These are phyloP conservation scores for Acorus gramineus DNA, from an alignment of 106 monocot genomes.

Conservation along the genomic window DNA sequence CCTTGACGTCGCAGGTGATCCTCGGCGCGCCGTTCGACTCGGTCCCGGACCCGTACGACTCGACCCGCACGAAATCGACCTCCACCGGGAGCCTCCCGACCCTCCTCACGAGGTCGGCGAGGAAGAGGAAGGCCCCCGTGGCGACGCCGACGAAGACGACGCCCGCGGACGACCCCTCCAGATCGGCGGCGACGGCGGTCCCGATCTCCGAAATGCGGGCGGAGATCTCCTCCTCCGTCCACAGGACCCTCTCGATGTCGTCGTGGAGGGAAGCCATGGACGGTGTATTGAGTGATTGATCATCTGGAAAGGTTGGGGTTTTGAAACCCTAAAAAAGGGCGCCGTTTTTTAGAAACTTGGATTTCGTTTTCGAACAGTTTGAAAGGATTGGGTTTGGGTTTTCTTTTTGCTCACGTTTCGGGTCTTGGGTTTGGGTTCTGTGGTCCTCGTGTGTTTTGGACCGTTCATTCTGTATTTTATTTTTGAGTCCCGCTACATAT, in stretches of 20 bases:
- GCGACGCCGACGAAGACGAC: constrained; percentile 66
- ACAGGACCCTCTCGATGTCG: constrained; percentile 65
- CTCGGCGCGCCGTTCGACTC: constrained; percentile 43
- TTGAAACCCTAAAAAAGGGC: too few relatives aligned
- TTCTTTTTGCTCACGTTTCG: too few relatives aligned
- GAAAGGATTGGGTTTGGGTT: too few relatives aligned
- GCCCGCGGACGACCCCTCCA: constrained; percentile 2
- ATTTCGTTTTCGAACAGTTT: too few relatives aligned
- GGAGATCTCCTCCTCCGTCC: constrained; percentile 56
- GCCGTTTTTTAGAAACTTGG: too few relatives aligned
- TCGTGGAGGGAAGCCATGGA: constrained; percentile 21
- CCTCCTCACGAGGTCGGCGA: constrained; percentile 65
- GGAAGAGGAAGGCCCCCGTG: constrained; percentile 80
- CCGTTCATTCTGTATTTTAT: too few relatives aligned
- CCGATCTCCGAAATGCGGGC: constrained; percentile 52
- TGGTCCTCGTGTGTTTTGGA: too few relatives aligned
- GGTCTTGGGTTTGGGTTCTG: too few relatives aligned
- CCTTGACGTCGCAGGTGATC: constrained; percentile 69
- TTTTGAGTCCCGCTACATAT: too few relatives aligned
- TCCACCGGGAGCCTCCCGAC: constrained; percentile 33
- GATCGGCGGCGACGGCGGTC: constrained; percentile 36
- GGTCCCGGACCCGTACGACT: constrained; percentile 80
- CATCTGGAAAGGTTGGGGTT: too few relatives aligned
- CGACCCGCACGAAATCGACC: constrained; percentile 70
- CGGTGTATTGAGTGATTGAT: too few relatives aligned